Percentiles rank a stretch among this genome's conserved stretches.
phyloP scores from a whole-genome alignment of 352 stramenopile genomes.

The Pythium dissotocum region DNA sequence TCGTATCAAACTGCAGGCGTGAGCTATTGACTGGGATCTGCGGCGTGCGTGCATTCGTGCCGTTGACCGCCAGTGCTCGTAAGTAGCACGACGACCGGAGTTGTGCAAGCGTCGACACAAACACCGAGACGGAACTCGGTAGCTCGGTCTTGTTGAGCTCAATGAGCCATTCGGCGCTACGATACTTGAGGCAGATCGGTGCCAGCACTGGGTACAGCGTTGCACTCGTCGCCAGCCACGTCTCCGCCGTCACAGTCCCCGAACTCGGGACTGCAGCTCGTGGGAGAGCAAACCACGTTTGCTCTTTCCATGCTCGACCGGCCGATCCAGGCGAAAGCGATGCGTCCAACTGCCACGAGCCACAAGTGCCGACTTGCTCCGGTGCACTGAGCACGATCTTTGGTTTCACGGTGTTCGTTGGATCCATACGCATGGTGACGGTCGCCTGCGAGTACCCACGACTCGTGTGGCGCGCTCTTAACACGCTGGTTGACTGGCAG shows the following conservation, averaged over 20 bases:
- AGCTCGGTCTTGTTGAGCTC: conserved; percentile 37
- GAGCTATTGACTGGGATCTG: conserved; percentile 50
- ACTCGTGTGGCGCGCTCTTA: conserved; percentile 52
- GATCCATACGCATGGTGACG: conserved; percentile 32
- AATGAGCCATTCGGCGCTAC: conserved; percentile 1
- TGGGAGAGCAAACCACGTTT: conserved; percentile 50
- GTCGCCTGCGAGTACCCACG: conserved; percentile 58
- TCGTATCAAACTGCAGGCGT: conserved; percentile 34
- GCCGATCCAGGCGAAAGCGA: conserved; percentile 54
- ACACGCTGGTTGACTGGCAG: conserved; percentile 45
- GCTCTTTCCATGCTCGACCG: conserved; percentile 43
- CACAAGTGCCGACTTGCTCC: conserved; percentile 63
- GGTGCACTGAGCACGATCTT: conserved; percentile 48
- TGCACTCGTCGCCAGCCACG: conserved; percentile 24
- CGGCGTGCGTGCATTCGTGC: conserved; percentile 25
- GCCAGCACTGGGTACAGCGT: conserved; percentile 35
- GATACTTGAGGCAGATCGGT: conserved; percentile 56
- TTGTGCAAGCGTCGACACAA: conserved; percentile 45
- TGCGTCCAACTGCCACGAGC: conserved; percentile 48
- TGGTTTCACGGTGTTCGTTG: conserved; percentile 38
- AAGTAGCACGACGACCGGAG: conserved; percentile 57
- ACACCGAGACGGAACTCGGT: conserved; percentile 22
- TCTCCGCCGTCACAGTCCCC: conserved; percentile 4
- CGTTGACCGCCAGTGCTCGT: conserved; percentile 32
- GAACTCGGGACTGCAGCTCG: conserved; percentile 4